Evolutionary conservation across 441 rosid species (phyloP).

Genomic region (Eruca vesicaria): DNA sequence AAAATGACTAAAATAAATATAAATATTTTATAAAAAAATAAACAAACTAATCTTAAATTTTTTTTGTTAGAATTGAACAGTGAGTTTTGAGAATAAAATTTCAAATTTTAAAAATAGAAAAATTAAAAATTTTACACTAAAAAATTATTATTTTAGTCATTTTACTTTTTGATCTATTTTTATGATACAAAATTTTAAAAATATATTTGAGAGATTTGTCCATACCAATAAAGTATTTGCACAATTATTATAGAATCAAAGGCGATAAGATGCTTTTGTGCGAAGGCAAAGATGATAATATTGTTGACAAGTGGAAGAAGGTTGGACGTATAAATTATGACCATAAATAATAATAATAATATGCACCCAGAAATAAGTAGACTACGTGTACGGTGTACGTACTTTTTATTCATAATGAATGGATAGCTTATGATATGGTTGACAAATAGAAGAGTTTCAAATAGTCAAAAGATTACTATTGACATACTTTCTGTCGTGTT

Average conservation of each 20-base stretch:
- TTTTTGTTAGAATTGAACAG: too few species aligned
- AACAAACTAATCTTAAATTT: too few species aligned
- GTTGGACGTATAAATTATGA: neutral
- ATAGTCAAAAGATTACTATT: slow-evolving; percentile 17
- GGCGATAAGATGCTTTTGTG: slow-evolving; percentile 21
- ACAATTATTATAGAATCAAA: neutral
- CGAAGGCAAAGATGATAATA: slow-evolving; percentile 16
- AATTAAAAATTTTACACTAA: too few species aligned
- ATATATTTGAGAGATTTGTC: too few species aligned
- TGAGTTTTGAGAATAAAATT: too few species aligned
- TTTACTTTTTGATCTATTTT: too few species aligned
- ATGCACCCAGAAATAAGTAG: neutral
- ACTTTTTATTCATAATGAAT: neutral
- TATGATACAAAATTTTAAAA: too few species aligned
- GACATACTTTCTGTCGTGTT: slow-evolving; percentile 11
- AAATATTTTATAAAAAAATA: too few species aligned
- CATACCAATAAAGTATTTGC: neutral
- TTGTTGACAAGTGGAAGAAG: slow-evolving; percentile 1
- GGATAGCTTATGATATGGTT: neutral
- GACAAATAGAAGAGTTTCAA: neutral
- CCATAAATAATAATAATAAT: neutral
- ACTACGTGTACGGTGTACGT: neutral
- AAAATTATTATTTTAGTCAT: too few species aligned
- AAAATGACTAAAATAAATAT: too few species aligned
- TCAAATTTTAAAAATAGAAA: too few species aligned